Conservation (phyloP, 495 filamentous ascomycete genomes). For the Penicillium malachiteum region DNA sequence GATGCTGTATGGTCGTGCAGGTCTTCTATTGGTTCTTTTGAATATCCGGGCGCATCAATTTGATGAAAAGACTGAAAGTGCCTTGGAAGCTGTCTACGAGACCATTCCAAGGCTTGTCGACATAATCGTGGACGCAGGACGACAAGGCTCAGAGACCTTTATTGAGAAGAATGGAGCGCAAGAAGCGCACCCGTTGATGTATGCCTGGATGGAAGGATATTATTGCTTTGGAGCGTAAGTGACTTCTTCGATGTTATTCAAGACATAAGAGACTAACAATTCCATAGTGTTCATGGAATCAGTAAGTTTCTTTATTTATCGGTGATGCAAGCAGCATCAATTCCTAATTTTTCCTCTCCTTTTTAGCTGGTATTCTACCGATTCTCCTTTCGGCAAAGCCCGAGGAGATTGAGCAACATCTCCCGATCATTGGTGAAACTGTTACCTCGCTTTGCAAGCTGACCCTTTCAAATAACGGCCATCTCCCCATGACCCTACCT, state of each 20-base stretch:
- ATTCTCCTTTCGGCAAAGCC: slow-evolving; percentile 39
- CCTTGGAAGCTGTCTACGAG: slow-evolving; percentile 23
- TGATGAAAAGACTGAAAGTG: slow-evolving; percentile 14
- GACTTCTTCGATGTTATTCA: not conserved
- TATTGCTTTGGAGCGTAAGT: slow-evolving; percentile 45
- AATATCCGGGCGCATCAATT: slow-evolving; percentile 31
- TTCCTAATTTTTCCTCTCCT: not conserved
- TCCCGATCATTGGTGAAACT: slow-evolving; percentile 37
- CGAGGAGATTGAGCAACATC: slow-evolving; percentile 29
- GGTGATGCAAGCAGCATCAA: not conserved
- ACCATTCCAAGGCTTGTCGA: slow-evolving; percentile 32
- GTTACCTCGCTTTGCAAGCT: slow-evolving; percentile 41
- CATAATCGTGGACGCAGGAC: slow-evolving; percentile 36
- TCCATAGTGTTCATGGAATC: slow-evolving; percentile 30
- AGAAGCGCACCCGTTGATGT: slow-evolving; percentile 46
- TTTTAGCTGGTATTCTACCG: slow-evolving; percentile 41
- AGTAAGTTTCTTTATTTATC: slow-evolving; percentile 20
- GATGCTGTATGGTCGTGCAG: slow-evolving; percentile 43
- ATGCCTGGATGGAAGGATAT: slow-evolving; percentile 42
- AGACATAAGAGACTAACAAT: slow-evolving; percentile 6
- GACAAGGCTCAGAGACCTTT: slow-evolving; percentile 32
- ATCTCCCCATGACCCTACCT: slow-evolving; percentile 40
- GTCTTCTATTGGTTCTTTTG: slow-evolving; percentile 42
- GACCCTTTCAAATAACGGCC: slow-evolving; percentile 36
- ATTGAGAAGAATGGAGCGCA: slow-evolving; percentile 27